These are phyloP conservation scores for Rhodotorula toruloides DNA, from an alignment of 768 basidiomycete genomes.

Conservation along the genomic window DNA sequence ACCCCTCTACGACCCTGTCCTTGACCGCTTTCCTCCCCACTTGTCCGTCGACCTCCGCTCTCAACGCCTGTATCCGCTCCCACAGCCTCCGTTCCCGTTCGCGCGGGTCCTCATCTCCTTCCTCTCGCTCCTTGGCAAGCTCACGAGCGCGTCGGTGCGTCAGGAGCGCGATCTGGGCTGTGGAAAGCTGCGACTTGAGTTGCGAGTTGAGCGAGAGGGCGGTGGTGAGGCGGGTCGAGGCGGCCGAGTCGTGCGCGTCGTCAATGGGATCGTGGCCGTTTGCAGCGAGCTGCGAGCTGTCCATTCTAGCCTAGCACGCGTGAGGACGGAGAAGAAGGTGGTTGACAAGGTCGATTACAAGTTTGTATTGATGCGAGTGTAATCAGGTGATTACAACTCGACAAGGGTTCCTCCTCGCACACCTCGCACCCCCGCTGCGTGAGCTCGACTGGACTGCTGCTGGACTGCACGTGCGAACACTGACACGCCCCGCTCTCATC, in stretches of 20 bases:
- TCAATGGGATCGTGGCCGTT: too few relatives aligned
- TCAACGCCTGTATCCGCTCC: not conserved
- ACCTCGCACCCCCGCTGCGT: too few relatives aligned
- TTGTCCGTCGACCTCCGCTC: not conserved
- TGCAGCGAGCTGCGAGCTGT: too few relatives aligned
- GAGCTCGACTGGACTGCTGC: too few relatives aligned
- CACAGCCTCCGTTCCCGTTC: not conserved
- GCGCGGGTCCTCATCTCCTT: not conserved
- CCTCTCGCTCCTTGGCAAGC: not conserved
- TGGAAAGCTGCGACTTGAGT: conserved; percentile 62
- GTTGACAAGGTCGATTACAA: too few relatives aligned
- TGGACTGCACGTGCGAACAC: not conserved
- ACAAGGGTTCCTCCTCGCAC: too few relatives aligned
- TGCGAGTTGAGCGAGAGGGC: conserved; percentile 65
- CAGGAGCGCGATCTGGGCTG: conserved; percentile 56
- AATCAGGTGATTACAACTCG: too few relatives aligned
- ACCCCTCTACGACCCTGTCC: not conserved
- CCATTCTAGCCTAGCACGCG: too few relatives aligned
- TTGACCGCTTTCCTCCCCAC: not conserved
- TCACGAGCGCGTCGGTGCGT: not conserved
- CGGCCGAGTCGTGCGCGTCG: too few relatives aligned
- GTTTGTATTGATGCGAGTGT: too few relatives aligned
- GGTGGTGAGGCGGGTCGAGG: not conserved
- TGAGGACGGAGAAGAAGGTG: too few relatives aligned
- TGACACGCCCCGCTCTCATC: not conserved